Evolutionary conservation across 2,329 filamentous ascomycete genomes (phyloP), one percentile per base, ranked within the genome.

Genomic region (Ploettnerulaceae sp.): DNA sequence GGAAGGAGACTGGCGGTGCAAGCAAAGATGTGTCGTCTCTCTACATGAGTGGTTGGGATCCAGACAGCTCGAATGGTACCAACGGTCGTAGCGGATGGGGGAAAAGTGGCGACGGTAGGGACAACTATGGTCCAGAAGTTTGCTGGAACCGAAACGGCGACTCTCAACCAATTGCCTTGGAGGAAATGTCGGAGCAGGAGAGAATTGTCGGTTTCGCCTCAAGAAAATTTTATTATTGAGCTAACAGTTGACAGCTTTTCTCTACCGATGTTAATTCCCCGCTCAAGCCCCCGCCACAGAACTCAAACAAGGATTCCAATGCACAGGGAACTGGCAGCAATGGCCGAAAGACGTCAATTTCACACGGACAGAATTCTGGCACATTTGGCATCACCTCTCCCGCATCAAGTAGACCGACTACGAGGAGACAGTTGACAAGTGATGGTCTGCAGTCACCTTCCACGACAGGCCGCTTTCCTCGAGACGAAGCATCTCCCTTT

Each of bases 241-340:
- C 54, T 59, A 57, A 55, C 50, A 56, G 63, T 46, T 57, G 61
- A 40, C 65, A 95, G 85, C 72, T 86, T 53, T 96, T 96, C 67
- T 69, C 81, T 40, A 79, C 78, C 40, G 93, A 94, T 54, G 89
- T 98, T 63, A 98, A 97, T 66, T 96, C 93, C 26, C 86, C 89
- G 25, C 73, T 96, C 57, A 97, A 97, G 68, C 85, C 87, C 7
- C 86, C 87, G 15, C 79, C 81, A 24, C 84, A 87, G 61, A 77
- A 72, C 51, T 66, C 71, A 18, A 74, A 72, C 59, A 81, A 83
- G 58, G 75, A 79, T 32, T 70, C 81, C 69, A 66, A 74, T 66
- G 50, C 75, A 65, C 64, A 76, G 65, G 66, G 76, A 67, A 65
- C 76, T 64, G 74, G 73, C 8, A 61, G 75, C 8, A 82, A 85